Base-by-base conservation (phyloP, 306 rosid species). In the Mimosa bimucronata region DNA sequence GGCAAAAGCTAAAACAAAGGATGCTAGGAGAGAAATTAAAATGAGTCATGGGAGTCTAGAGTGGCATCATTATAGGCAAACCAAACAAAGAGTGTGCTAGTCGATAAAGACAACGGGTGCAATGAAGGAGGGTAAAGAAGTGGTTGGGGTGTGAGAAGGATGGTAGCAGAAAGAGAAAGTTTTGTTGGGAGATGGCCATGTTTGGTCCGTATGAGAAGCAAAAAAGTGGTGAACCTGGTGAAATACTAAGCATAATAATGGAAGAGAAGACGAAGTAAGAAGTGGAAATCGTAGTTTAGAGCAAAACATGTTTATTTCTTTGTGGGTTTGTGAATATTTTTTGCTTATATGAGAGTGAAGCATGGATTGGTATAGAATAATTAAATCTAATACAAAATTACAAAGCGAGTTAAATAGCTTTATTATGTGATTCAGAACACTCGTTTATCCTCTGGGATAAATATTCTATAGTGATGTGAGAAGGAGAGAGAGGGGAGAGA, bases 1-100 rank as follows among this genome's bases (percentile, higher is more conserved):
- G n/a, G n/a, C n/a, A n/a, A n/a, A n/a, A n/a, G n/a, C n/a, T 79
- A 48, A 91, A 91, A n/a, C 78, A 74, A 53, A 93, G 98, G 48
- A 69, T 40, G 46, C 98, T 91, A n/a, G 89, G 91, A 50, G 29
- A 80, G 89, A 76, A 93, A 86, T 29, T 74, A 85, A 73, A 93
- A 77, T 46, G 83, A 71, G 0, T 87, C 93, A 0, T 23, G 76
- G 74, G 90, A 79, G 84, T 91, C 94, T 7, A 93, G 92, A 9
- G 85, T 0, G 73, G 40, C 31, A 2, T 73, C 75, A 2, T 78
- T 55, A 21, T 87, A n/a, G 41, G 86, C 86, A 5, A 94, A 87
- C 97, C 97, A 93, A 73, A 88, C 28, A 45, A 83, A 29, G 65
- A 88, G 90, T 15, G 86, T 74, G 38, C 87, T n/a, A n/a, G 8